phyloP scores from a whole-genome alignment of 441 rosid genomes.

The Adansonia grandidieri region DNA sequence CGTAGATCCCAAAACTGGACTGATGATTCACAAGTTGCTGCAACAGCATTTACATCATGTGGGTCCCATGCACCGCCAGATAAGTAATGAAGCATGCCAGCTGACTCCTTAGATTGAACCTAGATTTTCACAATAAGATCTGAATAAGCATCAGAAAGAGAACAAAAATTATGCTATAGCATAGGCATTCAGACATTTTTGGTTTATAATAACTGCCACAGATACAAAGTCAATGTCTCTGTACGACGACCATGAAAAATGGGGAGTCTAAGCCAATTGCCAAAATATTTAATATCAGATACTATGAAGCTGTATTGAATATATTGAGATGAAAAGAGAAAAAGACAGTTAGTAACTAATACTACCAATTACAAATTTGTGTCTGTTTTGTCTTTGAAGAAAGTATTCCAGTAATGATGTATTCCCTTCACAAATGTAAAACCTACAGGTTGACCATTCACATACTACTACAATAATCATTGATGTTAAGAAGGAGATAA shows the following conservation, averaged over 20 bases:
- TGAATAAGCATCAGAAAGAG: conserved; percentile 38
- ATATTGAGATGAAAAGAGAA: not conserved
- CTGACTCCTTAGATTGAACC: conserved; percentile 83
- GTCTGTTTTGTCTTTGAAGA: not conserved
- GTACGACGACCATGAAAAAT: not conserved
- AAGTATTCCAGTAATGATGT: not conserved
- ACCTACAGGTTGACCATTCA: not conserved
- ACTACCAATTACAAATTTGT: not conserved
- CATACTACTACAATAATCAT: not conserved
- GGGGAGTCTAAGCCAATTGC: not conserved
- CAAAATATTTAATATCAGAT: not conserved
- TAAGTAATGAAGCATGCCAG: conserved; percentile 77
- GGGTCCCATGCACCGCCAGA: conserved; percentile 98
- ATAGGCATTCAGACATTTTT: not conserved
- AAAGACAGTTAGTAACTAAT: not conserved
- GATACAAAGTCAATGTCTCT: not conserved
- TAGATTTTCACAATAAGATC: conserved; percentile 41
- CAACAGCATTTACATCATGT: conserved; percentile 73
- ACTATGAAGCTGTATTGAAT: not conserved
- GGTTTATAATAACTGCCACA: not conserved
- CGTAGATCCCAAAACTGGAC: conserved; percentile 85
- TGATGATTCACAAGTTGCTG: conserved; percentile 80
- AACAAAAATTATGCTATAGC: conserved; percentile 9
- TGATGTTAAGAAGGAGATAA: not conserved
- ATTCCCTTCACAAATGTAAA: not conserved